Evolutionary conservation across 306 rosid species (phyloP), one percentile per base, ranked within the genome.

Genomic region (Vicia faba): DNA sequence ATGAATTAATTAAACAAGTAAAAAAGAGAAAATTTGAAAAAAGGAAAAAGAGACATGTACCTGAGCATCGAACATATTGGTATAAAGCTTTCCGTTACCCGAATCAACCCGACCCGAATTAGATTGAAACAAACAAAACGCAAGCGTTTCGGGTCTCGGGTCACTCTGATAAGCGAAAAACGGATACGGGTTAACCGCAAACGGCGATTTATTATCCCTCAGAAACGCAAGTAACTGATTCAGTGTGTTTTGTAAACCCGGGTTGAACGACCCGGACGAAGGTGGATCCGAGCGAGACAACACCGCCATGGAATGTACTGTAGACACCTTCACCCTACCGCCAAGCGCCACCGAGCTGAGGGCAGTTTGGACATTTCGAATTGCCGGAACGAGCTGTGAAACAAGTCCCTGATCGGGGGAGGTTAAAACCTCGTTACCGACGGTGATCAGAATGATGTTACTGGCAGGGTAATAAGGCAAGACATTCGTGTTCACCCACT

Each of bases 51-150:
- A 6, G 60, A 7, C 12, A 66, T 69, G 45, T 11, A 93, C 99
- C 95, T 90, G 97, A 44, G 99, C 96, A 40, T 93, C 96, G 71
- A 93, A 93, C 99, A 93, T 90, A 74, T 93, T 93, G 71, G 82
- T 80, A 81, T 93, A 93, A 39, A 86, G 89, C 36, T 86, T 79
- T 0, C 96, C 95, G 7, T 73, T 84, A 14, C 86, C 90, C 23
- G 95, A 78, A 72, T 93, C 96, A 43, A 83, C 83, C 26, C 97
- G 96, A 3, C 99, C 96, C 71, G 96, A 80, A 69, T 90, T 93
- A 0, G 91, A 92, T 25, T 88, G 86, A 72, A 93, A 93, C 61
- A 93, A 28, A 35, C 99, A 93, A 44, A 86, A 93, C 18, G 92
- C 86, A 0, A 93, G 83, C 63, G 96, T 90, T 78, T 93, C 97